phyloP scores from a whole-genome alignment of 2,329 filamentous ascomycete genomes.

The Calonectria pseudoreteaudii region DNA sequence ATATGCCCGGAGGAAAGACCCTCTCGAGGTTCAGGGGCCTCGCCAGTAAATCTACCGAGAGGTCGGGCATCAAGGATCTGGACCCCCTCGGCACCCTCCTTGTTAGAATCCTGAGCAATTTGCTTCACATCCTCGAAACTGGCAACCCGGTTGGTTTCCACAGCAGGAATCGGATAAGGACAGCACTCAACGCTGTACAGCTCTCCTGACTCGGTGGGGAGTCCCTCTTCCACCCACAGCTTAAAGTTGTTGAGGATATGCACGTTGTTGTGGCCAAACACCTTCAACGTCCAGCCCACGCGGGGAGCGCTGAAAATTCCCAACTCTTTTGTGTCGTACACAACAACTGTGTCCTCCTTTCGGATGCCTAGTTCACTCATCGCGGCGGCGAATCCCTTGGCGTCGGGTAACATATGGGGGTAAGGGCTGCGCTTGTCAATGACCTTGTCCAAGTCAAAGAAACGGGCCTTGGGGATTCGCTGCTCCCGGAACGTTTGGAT shows the following conservation, averaged over 20 bases:
- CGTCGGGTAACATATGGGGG: constrained; percentile 93
- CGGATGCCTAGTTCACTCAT: constrained; percentile 92
- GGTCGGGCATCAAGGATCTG: constrained; percentile 92
- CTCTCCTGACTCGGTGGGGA: constrained; percentile 84
- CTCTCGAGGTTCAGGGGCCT: constrained; percentile 85
- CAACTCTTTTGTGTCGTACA: constrained; percentile 91
- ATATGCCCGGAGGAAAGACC: constrained; percentile 92
- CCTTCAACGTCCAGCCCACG: constrained; percentile 91
- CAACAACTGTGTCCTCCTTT: constrained; percentile 88
- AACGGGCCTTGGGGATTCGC: constrained; percentile 89
- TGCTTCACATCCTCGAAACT: constrained; percentile 86
- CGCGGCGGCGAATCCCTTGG: constrained; percentile 83
- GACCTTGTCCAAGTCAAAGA: constrained; percentile 95
- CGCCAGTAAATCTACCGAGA: constrained; percentile 82
- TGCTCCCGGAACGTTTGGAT: constrained; percentile 83
- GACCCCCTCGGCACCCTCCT: constrained; percentile 84
- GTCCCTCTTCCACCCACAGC: constrained; percentile 88
- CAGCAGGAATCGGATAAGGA: constrained; percentile 72
- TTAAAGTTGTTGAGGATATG: constrained; percentile 97
- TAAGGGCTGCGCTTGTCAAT: constrained; percentile 90
- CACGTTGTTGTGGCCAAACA: constrained; percentile 90
- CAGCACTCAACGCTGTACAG: constrained; percentile 75
- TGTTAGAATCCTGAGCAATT: constrained; percentile 79
- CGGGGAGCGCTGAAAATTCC: constrained; percentile 95
- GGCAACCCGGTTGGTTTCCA: constrained; percentile 74